Evolutionary conservation across 768 basidiomycete species (phyloP).

Genomic region (Lentinula aciculospora): DNA sequence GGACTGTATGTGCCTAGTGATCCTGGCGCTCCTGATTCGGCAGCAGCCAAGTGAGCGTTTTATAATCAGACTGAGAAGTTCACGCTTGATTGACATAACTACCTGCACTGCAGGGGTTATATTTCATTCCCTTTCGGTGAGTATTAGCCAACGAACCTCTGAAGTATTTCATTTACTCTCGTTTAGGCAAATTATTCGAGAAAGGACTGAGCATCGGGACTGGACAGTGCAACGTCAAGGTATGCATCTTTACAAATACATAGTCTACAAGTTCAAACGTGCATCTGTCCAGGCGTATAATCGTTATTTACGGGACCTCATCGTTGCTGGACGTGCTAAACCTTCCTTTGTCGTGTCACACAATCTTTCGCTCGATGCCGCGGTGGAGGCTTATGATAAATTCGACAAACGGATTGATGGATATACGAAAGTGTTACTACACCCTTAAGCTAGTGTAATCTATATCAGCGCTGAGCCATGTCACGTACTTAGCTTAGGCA

Average conservation of each 20-base stretch:
- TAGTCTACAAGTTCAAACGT: background rate
- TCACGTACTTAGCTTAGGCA: too few species aligned
- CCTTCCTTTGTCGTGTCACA: slow-evolving; percentile 53
- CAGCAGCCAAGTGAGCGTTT: slow-evolving; percentile 37
- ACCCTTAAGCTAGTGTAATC: too few species aligned
- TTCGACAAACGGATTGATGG: slow-evolving; percentile 50
- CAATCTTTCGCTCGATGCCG: slow-evolving; percentile 41
- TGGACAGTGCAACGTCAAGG: slow-evolving; percentile 54
- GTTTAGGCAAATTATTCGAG: slow-evolving; percentile 38
- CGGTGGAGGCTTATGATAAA: slow-evolving; percentile 44
- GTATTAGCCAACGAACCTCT: slow-evolving; percentile 1
- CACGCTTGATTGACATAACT: background rate
- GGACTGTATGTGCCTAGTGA: slow-evolving; percentile 53
- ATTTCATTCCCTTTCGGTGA: slow-evolving; percentile 47
- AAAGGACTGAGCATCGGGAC: slow-evolving; percentile 50
- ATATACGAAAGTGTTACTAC: slow-evolving; percentile 46
- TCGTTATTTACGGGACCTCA: slow-evolving; percentile 47
- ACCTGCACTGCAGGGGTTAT: slow-evolving; percentile 28
- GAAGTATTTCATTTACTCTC: background rate
- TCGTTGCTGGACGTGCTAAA: slow-evolving; percentile 47
- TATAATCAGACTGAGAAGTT: background rate
- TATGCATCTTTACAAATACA: slow-evolving; percentile 9
- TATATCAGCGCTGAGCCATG: too few species aligned
- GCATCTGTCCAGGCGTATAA: slow-evolving; percentile 35
- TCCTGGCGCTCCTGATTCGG: slow-evolving; percentile 49